Percentiles rank a stretch among this genome's conserved stretches.
Conservation (phyloP, 805 yeast genomes). For the Kodamaea leandrae region DNA sequence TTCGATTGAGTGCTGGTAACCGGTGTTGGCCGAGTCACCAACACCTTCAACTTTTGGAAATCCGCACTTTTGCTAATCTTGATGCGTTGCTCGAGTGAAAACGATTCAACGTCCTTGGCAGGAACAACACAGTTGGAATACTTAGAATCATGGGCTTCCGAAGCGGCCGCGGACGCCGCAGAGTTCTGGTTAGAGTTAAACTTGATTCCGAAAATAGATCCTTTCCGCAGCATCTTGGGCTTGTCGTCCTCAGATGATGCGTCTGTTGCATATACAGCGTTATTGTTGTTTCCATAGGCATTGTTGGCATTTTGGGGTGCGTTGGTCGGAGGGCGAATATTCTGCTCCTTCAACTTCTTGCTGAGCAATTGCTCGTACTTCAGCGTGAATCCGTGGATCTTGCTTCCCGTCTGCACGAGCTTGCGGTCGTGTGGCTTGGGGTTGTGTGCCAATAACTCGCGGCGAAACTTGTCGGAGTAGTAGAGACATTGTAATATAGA, state of each 20-base stretch:
- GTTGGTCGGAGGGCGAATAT: constrained; percentile 4
- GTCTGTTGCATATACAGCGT: not conserved
- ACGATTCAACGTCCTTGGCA: constrained; percentile 33
- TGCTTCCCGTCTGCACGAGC: constrained; percentile 28
- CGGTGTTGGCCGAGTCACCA: constrained; percentile 37
- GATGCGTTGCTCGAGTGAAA: constrained; percentile 34
- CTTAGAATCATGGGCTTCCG: constrained; percentile 8
- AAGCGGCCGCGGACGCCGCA: constrained; percentile 6
- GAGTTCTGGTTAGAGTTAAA: constrained; percentile 30
- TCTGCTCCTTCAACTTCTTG: constrained; percentile 32
- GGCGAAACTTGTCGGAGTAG: constrained; percentile 68
- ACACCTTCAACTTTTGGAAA: constrained; percentile 29
- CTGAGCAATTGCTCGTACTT: constrained; percentile 41
- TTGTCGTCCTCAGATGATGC: constrained; percentile 15
- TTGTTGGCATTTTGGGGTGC: constrained; percentile 5
- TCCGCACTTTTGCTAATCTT: constrained; percentile 28
- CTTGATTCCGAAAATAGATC: constrained; percentile 40
- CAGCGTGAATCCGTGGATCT: constrained; percentile 34
- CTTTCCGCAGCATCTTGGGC: constrained; percentile 29
- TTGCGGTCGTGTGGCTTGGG: constrained; percentile 30
- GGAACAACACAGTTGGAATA: constrained; percentile 18
- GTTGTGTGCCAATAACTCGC: constrained; percentile 39
- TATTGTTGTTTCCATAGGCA: constrained; percentile 5
- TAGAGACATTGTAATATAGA: constrained; percentile 87
- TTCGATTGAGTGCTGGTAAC: constrained; percentile 13